Percentiles rank a stretch among this genome's conserved stretches.
Evolutionary conservation across 2,329 filamentous ascomycete genomes (phyloP).

Genomic region (Magnaporthiopsis rhizophila): DNA sequence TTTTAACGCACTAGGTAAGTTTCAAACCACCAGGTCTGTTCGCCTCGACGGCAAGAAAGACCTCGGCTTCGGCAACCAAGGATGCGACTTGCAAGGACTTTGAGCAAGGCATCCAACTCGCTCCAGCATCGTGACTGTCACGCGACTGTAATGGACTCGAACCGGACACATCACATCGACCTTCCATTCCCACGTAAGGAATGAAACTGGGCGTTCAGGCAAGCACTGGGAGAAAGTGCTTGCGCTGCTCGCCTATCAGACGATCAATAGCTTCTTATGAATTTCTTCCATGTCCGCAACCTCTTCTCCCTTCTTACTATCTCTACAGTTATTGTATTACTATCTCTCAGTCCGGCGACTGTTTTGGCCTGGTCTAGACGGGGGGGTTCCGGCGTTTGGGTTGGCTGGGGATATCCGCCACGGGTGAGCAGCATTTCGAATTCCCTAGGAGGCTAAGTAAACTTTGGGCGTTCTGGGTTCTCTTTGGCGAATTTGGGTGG

Average conservation of each 20-base stretch:
- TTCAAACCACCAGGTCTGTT: background rate
- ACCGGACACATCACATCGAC: background rate
- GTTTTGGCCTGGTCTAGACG: background rate
- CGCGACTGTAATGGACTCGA: background rate
- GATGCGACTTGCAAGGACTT: background rate
- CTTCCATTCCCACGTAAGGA: background rate
- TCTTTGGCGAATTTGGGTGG: background rate
- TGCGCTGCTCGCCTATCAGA: background rate
- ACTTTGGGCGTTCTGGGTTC: background rate
- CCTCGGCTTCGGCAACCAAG: background rate
- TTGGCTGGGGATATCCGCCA: background rate
- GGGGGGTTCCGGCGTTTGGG: background rate
- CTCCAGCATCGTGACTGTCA: background rate
- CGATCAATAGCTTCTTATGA: background rate
- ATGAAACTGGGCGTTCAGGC: background rate
- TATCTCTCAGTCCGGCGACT: background rate
- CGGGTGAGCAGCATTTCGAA: background rate
- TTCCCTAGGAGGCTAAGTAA: background rate
- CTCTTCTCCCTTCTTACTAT: conserved; percentile 11
- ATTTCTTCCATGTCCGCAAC: background rate
- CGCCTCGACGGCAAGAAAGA: background rate
- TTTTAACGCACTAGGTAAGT: background rate
- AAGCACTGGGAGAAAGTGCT: background rate
- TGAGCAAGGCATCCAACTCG: background rate
- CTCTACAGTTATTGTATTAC: background rate